These are phyloP conservation scores for Penstemon barbatus DNA, from an alignment of 257 asterid species.

Conservation along the genomic window DNA sequence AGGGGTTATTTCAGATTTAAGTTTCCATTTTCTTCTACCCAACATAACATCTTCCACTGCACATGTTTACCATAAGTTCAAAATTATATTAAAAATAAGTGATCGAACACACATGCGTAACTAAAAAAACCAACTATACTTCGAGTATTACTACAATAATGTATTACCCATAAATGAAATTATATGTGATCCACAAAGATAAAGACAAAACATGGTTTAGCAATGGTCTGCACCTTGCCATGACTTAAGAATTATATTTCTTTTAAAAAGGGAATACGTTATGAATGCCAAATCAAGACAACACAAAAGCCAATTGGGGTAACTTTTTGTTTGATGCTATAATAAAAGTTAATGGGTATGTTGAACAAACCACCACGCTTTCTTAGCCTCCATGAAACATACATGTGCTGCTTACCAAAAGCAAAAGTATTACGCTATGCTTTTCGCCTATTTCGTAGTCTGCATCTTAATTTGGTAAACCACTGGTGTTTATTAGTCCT, in stretches of 20 bases:
- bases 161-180: slow-evolving; percentile 12
- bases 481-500: slow-evolving; percentile 1
- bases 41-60: slow-evolving; percentile 46
- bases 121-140: slow-evolving; percentile 4
- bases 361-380: no score
- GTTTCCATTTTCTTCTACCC: slow-evolving; percentile 65
- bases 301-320: no score
- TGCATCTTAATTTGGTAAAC: not conserved
- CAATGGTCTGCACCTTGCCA: not conserved
- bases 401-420: no score
- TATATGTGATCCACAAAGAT: not conserved
- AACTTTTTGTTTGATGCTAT: no score
- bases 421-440: no score
- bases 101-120: not conserved
- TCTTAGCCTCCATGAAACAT: no score
- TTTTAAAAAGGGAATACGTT: no score
- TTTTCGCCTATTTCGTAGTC: no score
- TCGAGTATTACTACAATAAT: not conserved
- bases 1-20: slow-evolving; percentile 61
- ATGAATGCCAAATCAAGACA: no score
- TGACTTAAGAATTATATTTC: no score
- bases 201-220: not conserved
- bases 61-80: slow-evolving; percentile 17
- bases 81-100: not conserved
- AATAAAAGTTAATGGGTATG: no score